These are phyloP conservation scores for Scheffersomyces stipitis DNA, from an alignment of 805 yeast genomes.

Conservation along the genomic window DNA sequence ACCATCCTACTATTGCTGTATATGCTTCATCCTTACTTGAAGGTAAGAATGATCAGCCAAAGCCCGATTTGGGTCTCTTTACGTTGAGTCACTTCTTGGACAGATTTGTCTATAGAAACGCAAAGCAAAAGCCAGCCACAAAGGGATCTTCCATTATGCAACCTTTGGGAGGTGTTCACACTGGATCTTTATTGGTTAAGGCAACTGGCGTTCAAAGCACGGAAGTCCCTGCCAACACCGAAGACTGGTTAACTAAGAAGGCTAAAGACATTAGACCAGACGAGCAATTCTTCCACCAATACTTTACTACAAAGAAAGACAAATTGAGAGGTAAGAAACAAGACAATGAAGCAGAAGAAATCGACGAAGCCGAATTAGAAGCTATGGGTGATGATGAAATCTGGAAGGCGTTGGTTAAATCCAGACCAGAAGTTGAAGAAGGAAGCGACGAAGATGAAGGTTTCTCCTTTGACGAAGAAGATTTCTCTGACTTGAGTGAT, in stretches of 20 bases:
- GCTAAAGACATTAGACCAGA: constrained; percentile 74
- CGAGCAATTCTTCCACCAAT: constrained; percentile 84
- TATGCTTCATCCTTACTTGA: constrained; percentile 69
- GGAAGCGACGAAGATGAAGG: constrained; percentile 32
- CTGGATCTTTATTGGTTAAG: constrained; percentile 65
- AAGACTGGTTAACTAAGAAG: constrained; percentile 74
- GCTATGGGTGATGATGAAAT: constrained; percentile 67
- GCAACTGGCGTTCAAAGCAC: constrained; percentile 47
- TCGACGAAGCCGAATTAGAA: constrained; percentile 41
- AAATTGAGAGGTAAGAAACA: constrained; percentile 26
- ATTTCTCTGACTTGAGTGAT: constrained; percentile 35
- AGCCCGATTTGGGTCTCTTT: constrained; percentile 90
- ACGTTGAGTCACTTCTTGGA: constrained; percentile 90
- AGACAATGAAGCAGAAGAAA: constrained; percentile 27
- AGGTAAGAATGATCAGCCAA: constrained; percentile 45
- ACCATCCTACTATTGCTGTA: constrained; percentile 86
- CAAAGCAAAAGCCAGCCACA: constrained; percentile 70
- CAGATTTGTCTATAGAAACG: constrained; percentile 91
- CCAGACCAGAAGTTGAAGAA: constrained; percentile 70
- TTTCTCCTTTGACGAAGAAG: constrained; percentile 46
- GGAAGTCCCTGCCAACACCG: constrained; percentile 76
- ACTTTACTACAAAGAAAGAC: constrained; percentile 63
- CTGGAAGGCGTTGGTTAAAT: constrained; percentile 76
- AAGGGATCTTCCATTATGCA: constrained; percentile 96
- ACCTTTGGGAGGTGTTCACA: constrained; percentile 85